Percentiles rank a stretch among this genome's conserved stretches.
phyloP scores from a whole-genome alignment of 352 stramenopile species.

The Globisporangium emineosum region DNA sequence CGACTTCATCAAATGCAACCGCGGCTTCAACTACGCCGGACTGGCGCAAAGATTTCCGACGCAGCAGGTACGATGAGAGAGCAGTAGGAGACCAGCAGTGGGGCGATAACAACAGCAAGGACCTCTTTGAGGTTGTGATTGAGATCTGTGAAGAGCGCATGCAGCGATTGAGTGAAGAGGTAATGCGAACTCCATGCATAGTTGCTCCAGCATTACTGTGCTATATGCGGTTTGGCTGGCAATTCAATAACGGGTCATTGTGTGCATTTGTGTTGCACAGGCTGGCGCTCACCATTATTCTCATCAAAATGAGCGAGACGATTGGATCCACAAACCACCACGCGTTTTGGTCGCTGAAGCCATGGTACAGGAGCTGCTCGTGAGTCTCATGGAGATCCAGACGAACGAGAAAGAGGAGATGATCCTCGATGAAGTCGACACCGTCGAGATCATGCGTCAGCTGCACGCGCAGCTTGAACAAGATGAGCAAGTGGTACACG shows the following conservation, averaged over 20 bases:
- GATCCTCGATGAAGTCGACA: slow-evolving; percentile 59
- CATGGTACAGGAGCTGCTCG: slow-evolving; percentile 64
- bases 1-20: slow-evolving; percentile 18
- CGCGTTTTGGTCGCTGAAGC: slow-evolving; percentile 53
- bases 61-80: slow-evolving; percentile 6
- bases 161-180: slow-evolving; percentile 24
- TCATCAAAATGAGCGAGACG: neutral
- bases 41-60: slow-evolving; percentile 20
- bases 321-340: slow-evolving; percentile 28
- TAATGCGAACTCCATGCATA: neutral
- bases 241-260: neutral
- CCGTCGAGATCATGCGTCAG: slow-evolving; percentile 47
- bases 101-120: slow-evolving; percentile 7
- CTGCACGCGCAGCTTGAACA: slow-evolving; percentile 42
- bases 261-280: neutral
- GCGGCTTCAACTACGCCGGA: slow-evolving; percentile 11
- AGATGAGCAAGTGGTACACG: slow-evolving; percentile 38
- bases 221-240: neutral
- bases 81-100: neutral
- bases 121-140: slow-evolving; percentile 46
- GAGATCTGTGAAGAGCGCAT: slow-evolving; percentile 58
- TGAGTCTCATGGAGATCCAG: slow-evolving; percentile 48
- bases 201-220: neutral
- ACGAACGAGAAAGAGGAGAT: slow-evolving; percentile 52
- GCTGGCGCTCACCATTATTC: neutral